Base-by-base conservation (phyloP, 306 rosid species). In the Comarum palustre region DNA sequence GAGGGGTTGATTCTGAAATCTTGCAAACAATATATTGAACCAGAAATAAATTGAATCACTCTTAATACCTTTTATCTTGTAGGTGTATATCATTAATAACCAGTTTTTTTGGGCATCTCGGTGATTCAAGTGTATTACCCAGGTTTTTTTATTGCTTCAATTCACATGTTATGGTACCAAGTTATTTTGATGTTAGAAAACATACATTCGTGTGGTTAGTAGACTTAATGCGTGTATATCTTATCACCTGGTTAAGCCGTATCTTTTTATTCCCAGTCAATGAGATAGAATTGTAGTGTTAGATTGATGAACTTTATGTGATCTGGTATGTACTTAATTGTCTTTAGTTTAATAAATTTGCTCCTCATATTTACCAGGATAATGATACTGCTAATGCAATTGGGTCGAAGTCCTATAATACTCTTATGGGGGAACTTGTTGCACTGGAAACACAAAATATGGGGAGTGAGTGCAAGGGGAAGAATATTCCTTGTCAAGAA, bases 381-480 rank as follows among this genome's bases (percentile, higher is more conserved):
- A 5, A 51, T 72, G 87, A 81, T 65, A 86, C 93, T 78, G 83
- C 96, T 19, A 77, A 76, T 83, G 93, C 99, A 68, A 84, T 95
- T 68, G 96, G 91, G 69, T 88, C 86, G 42, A 95, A 92, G 82
- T 95, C 97, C 72, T 95, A 95, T 78, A 95, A 95, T 77, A 71
- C 96, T 70, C 90, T 95, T 36, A 90, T 34, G 86, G 99, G 87
- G 79, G 96, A 95, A 84, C 99, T 95, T 71, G 99, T 95, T 69
- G 90, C 93, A 73, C 88, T 95, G 80, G 99, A 95, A 81, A 86
- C 97, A 62, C 79, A 38, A 75, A 86, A 82, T 50, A 77, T 81
- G 82, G 89, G 82, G 66, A 67, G 42, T 73, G 81, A 79, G 50
- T 46, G 38, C 66, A 82, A 82, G 59, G 86, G 32, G 71, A 82